Base-by-base conservation (phyloP, 2,329 filamentous ascomycete species). In the Periconia sp. region DNA sequence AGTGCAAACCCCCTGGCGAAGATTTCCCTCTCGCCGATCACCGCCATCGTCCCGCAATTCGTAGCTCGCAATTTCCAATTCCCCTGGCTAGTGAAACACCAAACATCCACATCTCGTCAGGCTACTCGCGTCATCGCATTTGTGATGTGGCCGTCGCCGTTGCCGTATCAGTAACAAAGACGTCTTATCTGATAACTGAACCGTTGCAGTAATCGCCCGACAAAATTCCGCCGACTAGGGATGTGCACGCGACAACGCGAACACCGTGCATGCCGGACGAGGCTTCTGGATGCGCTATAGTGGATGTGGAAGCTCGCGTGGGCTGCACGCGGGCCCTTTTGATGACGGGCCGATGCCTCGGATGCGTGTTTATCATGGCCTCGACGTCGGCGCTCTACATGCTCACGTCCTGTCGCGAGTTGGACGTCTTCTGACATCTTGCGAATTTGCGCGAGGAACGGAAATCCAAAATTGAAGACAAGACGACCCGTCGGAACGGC, bases 231-330 rank as follows among this genome's bases (percentile, higher is more conserved):
- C 26, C 26, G 35, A 16, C 26, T 13, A 13, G 36, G 36, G 7
- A 38, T 18, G 24, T 21, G 19, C 29, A 45, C 36, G 42, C 36
- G 42, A 36, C 24, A 10, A 8, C 29, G 16, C 22, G 21, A 15
- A 21, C 23, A 31, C 26, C 36, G 31, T 33, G 42, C 26, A 45
- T 45, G 42, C 36, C 36, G 42, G 36, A 45, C 42, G 42, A 34
- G 36, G 42, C 42, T 17, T 32, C 29, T 13, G 16, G 13, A 22
- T 13, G 21, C 38, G 36, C 36, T 39, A 39, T 24, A 25, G 18
- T 39, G 24, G 36, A 39, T 31, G 29, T 17, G 36, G 36, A 17
- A 39, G 25, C 19, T 21, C n/a, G 16, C 17, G 31, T 39, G 28
- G 36, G 25, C 6, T 26, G 26, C 17, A 10, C 16, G 13, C 11